Percentiles rank a stretch among this genome's conserved stretches.
phyloP scores from a whole-genome alignment of 2,329 filamentous ascomycete genomes.

The Decorospora gaudefroyi region DNA sequence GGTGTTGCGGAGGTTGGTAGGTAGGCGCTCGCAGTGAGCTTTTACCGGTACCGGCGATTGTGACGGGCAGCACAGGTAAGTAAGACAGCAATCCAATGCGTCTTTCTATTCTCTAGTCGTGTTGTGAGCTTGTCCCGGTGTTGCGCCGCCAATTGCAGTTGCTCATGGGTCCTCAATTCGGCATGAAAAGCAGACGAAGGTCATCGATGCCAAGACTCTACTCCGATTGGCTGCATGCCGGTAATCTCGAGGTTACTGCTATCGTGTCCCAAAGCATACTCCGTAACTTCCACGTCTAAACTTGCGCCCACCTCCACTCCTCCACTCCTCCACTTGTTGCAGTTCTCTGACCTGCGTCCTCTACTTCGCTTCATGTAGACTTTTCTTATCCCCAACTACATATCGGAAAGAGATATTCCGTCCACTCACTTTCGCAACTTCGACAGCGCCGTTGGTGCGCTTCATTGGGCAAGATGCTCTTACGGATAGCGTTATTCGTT shows the following conservation, averaged over 20 bases:
- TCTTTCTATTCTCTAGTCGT: slow-evolving; percentile 6
- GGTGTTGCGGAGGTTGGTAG: slow-evolving; percentile 11
- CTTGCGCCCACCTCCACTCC: slow-evolving; percentile 1
- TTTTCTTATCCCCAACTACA: slow-evolving; percentile 12
- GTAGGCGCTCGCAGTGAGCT: slow-evolving; percentile 3
- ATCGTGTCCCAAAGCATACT: slow-evolving; percentile 36
- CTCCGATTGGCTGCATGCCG: slow-evolving; percentile 39
- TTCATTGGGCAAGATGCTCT: slow-evolving; percentile 46
- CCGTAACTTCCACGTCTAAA: slow-evolving; percentile 17
- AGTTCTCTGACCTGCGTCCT: slow-evolving; percentile 5
- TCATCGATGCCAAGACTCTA: slow-evolving; percentile 26
- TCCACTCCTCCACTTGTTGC: slow-evolving; percentile 7
- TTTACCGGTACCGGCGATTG: not conserved
- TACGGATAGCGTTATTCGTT: slow-evolving; percentile 51
- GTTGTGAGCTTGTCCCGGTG: too few species aligned
- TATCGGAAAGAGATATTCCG: slow-evolving; percentile 21
- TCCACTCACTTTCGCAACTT: slow-evolving; percentile 25
- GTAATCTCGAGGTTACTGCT: slow-evolving; percentile 27
- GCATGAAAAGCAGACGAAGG: slow-evolving; percentile 31
- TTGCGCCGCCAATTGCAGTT: slow-evolving; percentile 6
- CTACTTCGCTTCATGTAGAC: slow-evolving; percentile 19
- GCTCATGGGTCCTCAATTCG: slow-evolving; percentile 10
- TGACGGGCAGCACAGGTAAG: not conserved
- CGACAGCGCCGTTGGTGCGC: slow-evolving; percentile 21
- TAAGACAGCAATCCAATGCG: slow-evolving; percentile 30